A percentile compares a stretch with the other conserved stretches of the same genome.
These are phyloP conservation scores for Hysterium pulicare DNA, from an alignment of 2,329 filamentous ascomycete species.

Conservation along the genomic window DNA sequence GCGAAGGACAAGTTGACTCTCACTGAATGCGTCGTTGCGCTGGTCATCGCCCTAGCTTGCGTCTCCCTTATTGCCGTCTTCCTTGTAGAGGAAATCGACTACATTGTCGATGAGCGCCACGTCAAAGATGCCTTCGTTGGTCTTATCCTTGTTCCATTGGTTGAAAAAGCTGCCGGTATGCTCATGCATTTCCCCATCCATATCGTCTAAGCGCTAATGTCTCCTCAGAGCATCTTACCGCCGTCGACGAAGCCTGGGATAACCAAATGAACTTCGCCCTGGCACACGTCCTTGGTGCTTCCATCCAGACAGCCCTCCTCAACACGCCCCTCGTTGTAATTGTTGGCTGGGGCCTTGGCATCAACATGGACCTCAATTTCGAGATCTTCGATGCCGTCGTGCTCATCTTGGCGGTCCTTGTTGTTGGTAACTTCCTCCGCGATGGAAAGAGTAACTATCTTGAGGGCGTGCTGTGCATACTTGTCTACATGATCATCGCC, in stretches of 20 bases:
- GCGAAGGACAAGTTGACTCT: slow-evolving; percentile 68
- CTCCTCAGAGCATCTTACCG: slow-evolving; percentile 67
- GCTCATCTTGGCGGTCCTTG: slow-evolving; percentile 78
- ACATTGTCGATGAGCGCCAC: slow-evolving; percentile 51
- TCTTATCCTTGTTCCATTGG: slow-evolving; percentile 74
- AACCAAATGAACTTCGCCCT: slow-evolving; percentile 82
- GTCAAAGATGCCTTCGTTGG: slow-evolving; percentile 57
- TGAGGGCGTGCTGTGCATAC: slow-evolving; percentile 76
- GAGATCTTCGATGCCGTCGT: slow-evolving; percentile 82
- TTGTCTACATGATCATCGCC: slow-evolving; percentile 63
- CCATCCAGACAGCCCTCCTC: slow-evolving; percentile 84
- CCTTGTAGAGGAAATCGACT: slow-evolving; percentile 69
- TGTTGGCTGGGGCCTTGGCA: slow-evolving; percentile 73
- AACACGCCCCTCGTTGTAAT: slow-evolving; percentile 82
- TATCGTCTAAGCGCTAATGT: slow-evolving; percentile 2
- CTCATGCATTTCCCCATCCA: slow-evolving; percentile 3
- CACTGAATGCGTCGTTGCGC: slow-evolving; percentile 66
- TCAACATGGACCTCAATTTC: slow-evolving; percentile 76
- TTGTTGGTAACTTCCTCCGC: slow-evolving; percentile 80
- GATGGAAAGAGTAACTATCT: slow-evolving; percentile 90
- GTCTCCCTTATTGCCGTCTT: slow-evolving; percentile 72
- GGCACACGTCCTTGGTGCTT: slow-evolving; percentile 80
- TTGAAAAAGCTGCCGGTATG: slow-evolving; percentile 72
- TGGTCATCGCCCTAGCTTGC: slow-evolving; percentile 61
- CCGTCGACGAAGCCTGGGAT: slow-evolving; percentile 80